Conservation (phyloP, 768 basidiomycete genomes). For the Chalciporus sphaerocephalus region DNA sequence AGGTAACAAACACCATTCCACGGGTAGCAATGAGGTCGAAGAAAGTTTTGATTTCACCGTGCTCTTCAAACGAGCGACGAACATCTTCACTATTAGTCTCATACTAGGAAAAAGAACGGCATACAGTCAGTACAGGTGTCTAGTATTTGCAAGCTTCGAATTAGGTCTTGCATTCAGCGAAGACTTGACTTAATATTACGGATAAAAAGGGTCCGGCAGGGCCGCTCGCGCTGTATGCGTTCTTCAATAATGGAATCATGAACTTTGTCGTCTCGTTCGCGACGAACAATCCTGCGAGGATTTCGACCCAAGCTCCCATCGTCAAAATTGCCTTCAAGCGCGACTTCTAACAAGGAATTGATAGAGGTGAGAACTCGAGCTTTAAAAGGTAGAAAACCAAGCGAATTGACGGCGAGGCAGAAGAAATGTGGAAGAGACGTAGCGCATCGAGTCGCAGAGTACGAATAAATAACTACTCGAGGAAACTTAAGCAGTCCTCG, state of each 20-base stretch:
- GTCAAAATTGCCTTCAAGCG: conserved; percentile 54
- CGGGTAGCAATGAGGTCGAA: conserved; percentile 92
- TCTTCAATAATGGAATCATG: conserved; percentile 92
- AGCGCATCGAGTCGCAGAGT: conserved; percentile 37
- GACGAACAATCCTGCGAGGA: conserved; percentile 50
- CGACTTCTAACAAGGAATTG: conserved; percentile 57
- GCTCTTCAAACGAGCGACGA: conserved; percentile 80
- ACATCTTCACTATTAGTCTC: conserved; percentile 86
- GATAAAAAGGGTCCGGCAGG: conserved; percentile 94
- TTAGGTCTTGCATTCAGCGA: conserved; percentile 11
- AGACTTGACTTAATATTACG: conserved; percentile 94
- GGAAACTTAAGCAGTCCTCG: conserved; percentile 23
- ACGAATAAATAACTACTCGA: conserved; percentile 15
- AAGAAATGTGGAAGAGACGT: conserved; percentile 38
- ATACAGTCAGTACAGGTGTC: conserved; percentile 7
- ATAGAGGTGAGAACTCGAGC: conserved; percentile 38
- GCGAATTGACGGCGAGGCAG: conserved; percentile 39
- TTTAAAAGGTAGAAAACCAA: conserved; percentile 44
- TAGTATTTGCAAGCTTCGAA: conserved; percentile 7
- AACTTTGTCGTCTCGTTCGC: conserved; percentile 83
- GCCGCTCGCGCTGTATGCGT: conserved; percentile 88
- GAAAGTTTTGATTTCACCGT: conserved; percentile 95
- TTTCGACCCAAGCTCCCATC: conserved; percentile 46
- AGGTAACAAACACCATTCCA: conserved; percentile 99
- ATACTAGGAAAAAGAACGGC: conserved; percentile 49